phyloP scores from a whole-genome alignment of 2,329 filamentous ascomycete genomes.

The Cercospora sesami region DNA sequence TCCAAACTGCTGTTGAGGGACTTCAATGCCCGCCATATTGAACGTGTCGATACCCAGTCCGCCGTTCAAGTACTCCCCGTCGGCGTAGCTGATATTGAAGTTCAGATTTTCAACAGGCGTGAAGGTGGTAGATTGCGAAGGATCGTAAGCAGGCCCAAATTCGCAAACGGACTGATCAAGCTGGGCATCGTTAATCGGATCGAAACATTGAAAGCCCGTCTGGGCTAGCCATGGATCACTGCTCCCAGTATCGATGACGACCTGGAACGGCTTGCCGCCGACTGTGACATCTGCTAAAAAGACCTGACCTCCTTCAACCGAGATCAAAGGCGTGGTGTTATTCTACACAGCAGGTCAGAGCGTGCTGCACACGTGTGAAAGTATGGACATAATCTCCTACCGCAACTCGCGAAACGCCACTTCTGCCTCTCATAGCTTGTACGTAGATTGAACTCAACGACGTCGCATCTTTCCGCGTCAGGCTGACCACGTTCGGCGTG shows the following conservation, averaged over 20 bases:
- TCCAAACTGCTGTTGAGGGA: conserved; percentile 49
- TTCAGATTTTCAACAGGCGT: conserved; percentile 42
- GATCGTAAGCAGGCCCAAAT: conserved; percentile 38
- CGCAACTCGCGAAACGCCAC: conserved; percentile 22
- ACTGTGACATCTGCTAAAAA: conserved; percentile 36
- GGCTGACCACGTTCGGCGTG: conserved; percentile 30
- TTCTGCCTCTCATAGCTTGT: conserved; percentile 29
- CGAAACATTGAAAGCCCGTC: conserved; percentile 33
- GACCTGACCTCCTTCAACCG: conserved; percentile 33
- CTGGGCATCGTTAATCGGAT: conserved; percentile 19
- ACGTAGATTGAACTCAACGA: conserved; percentile 34
- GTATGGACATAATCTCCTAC: conserved; percentile 8
- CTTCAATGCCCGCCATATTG: conserved; percentile 49
- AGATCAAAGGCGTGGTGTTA: conserved; percentile 23
- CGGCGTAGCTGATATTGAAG: conserved; percentile 49
- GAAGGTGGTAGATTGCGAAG: conserved; percentile 38
- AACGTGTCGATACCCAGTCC: conserved; percentile 45
- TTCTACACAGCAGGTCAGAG: conserved; percentile 19
- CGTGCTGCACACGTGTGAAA: too few species aligned
- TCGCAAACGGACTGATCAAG: conserved; percentile 33
- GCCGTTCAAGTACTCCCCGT: conserved; percentile 45
- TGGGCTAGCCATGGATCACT: conserved; percentile 50
- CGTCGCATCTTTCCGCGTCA: conserved; percentile 24
- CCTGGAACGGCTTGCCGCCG: conserved; percentile 37
- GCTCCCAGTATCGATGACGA: conserved; percentile 51